phyloP scores from a whole-genome alignment of 2,329 filamentous ascomycete genomes.

The Neopestalotiopsis sp. region DNA sequence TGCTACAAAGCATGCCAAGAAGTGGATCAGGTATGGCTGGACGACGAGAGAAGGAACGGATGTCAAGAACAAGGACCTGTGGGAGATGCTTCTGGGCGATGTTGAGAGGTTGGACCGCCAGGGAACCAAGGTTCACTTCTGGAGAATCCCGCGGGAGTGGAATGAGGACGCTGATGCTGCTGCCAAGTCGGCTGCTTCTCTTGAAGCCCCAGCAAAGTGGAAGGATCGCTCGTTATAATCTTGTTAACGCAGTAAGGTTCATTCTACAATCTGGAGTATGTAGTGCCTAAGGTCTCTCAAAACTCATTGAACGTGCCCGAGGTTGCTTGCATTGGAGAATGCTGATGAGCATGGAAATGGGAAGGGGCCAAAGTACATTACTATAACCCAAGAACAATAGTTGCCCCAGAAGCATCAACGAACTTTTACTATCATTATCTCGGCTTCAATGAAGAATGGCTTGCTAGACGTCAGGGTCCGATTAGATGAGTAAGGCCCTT shows the following conservation, averaged over 20 bases:
- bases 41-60: slow-evolving; percentile 34
- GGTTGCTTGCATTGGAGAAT: no score
- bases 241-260: not conserved
- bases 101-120: slow-evolving; percentile 35
- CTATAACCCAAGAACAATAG: no score
- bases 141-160: slow-evolving; percentile 49
- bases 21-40: slow-evolving; percentile 54
- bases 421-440: no score
- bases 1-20: slow-evolving; percentile 46
- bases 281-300: no score
- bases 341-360: no score
- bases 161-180: slow-evolving; percentile 49
- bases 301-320: not conserved
- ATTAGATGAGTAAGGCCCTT: not conserved
- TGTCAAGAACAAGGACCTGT: slow-evolving; percentile 59
- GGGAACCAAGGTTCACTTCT: slow-evolving; percentile 49
- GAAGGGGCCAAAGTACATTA: no score
- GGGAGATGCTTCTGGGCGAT: slow-evolving; percentile 52
- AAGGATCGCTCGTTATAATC: not conserved
- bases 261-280: no score
- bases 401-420: no score
- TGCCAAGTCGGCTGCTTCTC: slow-evolving; percentile 29
- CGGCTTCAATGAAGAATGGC: no score
- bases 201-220: not conserved
- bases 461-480: not conserved